A percentile compares a stretch with the other conserved stretches of the same genome.
These are phyloP conservation scores for Trichoderma polysporum DNA, from an alignment of 2,329 filamentous ascomycete genomes.

Conservation along the genomic window DNA sequence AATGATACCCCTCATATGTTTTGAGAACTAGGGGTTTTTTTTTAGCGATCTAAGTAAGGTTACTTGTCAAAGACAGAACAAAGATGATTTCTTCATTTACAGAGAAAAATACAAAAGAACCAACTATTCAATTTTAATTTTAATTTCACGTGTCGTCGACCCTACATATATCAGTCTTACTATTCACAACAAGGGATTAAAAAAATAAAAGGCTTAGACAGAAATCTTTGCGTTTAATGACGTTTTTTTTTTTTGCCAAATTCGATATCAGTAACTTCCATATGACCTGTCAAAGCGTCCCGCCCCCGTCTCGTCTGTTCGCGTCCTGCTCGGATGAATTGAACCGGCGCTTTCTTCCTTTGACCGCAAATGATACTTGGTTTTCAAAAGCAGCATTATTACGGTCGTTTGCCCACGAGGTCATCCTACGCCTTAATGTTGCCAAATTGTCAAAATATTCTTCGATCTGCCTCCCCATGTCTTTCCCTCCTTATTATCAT, in stretches of 20 bases:
- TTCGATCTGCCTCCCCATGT: constrained; percentile 2
- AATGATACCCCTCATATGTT: constrained; percentile 17
- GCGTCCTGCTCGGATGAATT: not conserved
- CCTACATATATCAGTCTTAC: not conserved
- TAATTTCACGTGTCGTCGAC: not conserved
- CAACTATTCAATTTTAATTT: not conserved
- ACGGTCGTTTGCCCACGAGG: not conserved
- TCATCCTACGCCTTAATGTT: constrained; percentile 1
- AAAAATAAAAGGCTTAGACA: not conserved
- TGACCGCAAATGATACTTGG: not conserved
- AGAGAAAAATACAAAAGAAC: not conserved
- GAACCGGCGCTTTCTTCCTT: not conserved
- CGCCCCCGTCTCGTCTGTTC: not conserved
- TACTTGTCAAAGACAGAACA: not conserved
- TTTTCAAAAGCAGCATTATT: constrained; percentile 1
- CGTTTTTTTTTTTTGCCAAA: constrained; percentile 14
- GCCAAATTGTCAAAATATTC: constrained; percentile 13
- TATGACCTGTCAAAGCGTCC: not conserved
- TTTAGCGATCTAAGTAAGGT: not conserved
- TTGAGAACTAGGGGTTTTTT: not conserved
- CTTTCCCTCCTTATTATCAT: constrained; percentile 29
- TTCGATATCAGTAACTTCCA: constrained; percentile 11
- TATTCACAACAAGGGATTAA: not conserved
- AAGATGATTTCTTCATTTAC: not conserved
- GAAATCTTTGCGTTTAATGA: not conserved